Evolutionary conservation across 139 green algal species (phyloP), one percentile per base, ranked within the genome.

Genomic region (Volvox africanus): DNA sequence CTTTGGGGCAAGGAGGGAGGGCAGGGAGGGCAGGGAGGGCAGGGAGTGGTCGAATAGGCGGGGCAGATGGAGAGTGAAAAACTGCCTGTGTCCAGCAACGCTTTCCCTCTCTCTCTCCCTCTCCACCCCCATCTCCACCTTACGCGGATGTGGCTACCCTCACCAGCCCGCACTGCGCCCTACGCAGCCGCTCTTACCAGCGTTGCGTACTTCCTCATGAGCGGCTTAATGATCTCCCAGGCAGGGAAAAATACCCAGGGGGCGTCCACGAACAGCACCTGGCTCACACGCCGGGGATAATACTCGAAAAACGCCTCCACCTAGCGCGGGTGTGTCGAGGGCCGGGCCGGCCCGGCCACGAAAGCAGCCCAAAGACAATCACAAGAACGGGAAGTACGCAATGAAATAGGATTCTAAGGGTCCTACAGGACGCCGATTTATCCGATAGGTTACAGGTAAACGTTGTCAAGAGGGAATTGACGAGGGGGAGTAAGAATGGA

Each of bases 291-390:
- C 11, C 97, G 97, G 3, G 98, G 98, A 92, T 99, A 99, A 91
- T 98, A 99, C 50, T 97, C 95, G 91, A 99, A 99, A 92, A 99
- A 99, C 0, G 97, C 95, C 67, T 99, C 97, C 28, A 98, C 84
- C 95, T 96, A 92, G 37, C 9, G 65, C 9, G 65, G 65, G 65
- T 30, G 65, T n/a, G 11, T 24, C 9, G 11, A 73, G 65, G 65
- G 24, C 65, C 44, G 44, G 44, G 44, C 44, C 44, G 9, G 44
- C 5, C 44, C 44, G 44, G 44, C 5, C 44, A 55, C 44, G 9
- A 55, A 55, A 55, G 44, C 44, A 55, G 44, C 9, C 44, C 44
- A 55, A 55, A 55, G 9, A 14, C 44, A 55, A 9, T 55, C 44
- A 55, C 9, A 55, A 9, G 44, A 55, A 55, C 9, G 44, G 5